These are phyloP conservation scores for Colletotrichum chlorophyti DNA, from an alignment of 2,329 filamentous ascomycete species.

Conservation along the genomic window DNA sequence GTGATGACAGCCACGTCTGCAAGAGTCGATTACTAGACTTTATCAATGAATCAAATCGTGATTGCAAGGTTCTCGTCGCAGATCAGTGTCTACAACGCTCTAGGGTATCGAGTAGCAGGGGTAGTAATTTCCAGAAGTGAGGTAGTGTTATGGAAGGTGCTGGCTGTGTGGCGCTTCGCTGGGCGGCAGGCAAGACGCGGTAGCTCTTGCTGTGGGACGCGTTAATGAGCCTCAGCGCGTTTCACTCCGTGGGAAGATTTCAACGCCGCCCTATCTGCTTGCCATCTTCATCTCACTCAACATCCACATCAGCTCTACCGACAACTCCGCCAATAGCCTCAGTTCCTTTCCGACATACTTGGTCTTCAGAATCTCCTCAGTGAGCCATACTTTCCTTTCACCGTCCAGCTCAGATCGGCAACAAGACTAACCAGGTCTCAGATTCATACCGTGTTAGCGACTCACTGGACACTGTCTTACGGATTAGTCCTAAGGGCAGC, in stretches of 20 bases:
- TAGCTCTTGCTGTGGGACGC: slow-evolving; percentile 21
- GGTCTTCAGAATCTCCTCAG: background rate
- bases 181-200: slow-evolving; percentile 6
- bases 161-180: slow-evolving; percentile 3
- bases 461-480: slow-evolving; percentile 7
- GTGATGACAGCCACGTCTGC: too few relatives aligned
- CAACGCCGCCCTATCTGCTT: slow-evolving; percentile 1
- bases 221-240: slow-evolving; percentile 27
- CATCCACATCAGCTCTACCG: background rate
- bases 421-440: background rate
- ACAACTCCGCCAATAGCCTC: background rate
- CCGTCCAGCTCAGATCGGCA: background rate
- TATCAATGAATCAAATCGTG: too few relatives aligned
- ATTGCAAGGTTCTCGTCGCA: too few relatives aligned
- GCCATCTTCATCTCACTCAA: slow-evolving; percentile 17
- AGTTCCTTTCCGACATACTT: background rate
- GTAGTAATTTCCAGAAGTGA: background rate
- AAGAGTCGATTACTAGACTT: too few relatives aligned
- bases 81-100: too few relatives aligned
- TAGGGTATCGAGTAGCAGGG: background rate
- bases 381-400: background rate
- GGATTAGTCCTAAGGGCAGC: slow-evolving; percentile 6
- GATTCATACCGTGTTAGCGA: slow-evolving; percentile 20
- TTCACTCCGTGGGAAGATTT: slow-evolving; percentile 17
- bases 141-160: background rate